Evolutionary conservation across 2,329 filamentous ascomycete species (phyloP), one percentile per base, ranked within the genome.

Genomic region (Diaporthe velutina): DNA sequence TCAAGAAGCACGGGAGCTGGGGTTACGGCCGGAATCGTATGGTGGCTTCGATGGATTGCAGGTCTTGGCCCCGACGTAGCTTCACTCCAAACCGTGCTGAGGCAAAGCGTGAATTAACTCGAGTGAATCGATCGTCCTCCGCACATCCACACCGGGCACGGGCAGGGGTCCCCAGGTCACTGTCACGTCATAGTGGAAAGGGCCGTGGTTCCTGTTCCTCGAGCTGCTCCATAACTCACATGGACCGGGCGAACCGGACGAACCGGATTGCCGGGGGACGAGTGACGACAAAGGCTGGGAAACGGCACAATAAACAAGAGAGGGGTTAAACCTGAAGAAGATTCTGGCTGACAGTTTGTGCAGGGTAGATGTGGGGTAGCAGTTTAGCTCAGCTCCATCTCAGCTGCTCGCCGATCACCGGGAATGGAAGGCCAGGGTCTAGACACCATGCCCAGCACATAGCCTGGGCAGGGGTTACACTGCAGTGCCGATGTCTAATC

Each of bases 51-150:
- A 2, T 54, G 54, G 54, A 9, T 10, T 54, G 61, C 64, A 52
- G 45, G 64, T 67, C 64, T 67, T 67, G 64, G 64, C 64, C 57
- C 54, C 13, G 22, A 45, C 10, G 45, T 67, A 52, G 30, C 48
- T 40, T 50, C 48, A 68, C 40, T 64, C 17, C 9, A 64, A n/a
- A n/a, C 60, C 40, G 15, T 17, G 33, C 33, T 40, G n/a, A 38
- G 13, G 64, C 48, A 68, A 50, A 40, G 45, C 45, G 52, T 13
- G 30, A 40, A 17, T 30, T 38, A 33, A 33, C 61, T 50, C 35
- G 12, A 10, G 17, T 33, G 33, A 52, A 15, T 25, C n/a, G 33
- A 54, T 22, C 22, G 33, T 22, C 48, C n/a, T 40, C 48, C 30
- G 13, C 64, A 38, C 45, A 28, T 35, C 15, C 30, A 22, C 64